phyloP scores from a whole-genome alignment of 768 basidiomycete genomes.

The Tubosaeta sp. region DNA sequence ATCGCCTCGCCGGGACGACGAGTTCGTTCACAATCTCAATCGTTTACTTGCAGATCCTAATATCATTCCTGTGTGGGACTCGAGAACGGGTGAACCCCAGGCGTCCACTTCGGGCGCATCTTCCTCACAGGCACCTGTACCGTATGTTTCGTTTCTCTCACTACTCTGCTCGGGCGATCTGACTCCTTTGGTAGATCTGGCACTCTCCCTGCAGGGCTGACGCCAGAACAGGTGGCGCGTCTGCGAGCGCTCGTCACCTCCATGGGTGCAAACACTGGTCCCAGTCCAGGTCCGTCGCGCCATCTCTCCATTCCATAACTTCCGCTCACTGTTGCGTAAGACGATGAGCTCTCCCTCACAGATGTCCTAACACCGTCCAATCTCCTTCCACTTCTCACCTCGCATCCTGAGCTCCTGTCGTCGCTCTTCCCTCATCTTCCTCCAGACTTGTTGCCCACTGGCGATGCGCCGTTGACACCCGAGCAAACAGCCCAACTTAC shows the following conservation, averaged over 20 bases:
- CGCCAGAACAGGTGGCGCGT: slow-evolving; percentile 65
- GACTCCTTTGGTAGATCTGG: slow-evolving; percentile 7
- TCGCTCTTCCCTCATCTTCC: slow-evolving; percentile 81
- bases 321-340: slow-evolving; percentile 8
- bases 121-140: slow-evolving; percentile 30
- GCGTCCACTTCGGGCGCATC: slow-evolving; percentile 8
- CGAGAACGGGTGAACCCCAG: no score
- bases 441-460: slow-evolving; percentile 66
- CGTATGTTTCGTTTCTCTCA: slow-evolving; percentile 12
- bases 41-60: no score
- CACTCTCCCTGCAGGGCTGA: slow-evolving; percentile 24
- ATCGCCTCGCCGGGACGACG: slow-evolving; percentile 60
- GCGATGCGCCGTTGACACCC: slow-evolving; percentile 34
- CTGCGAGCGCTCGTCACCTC: slow-evolving; percentile 52
- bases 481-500: slow-evolving; percentile 22
- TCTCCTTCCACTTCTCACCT: slow-evolving; percentile 65
- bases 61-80: no score
- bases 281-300: slow-evolving; percentile 13
- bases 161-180: background rate
- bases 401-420: slow-evolving; percentile 63
- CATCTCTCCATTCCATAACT: background rate
- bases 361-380: slow-evolving; percentile 75
- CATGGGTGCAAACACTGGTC: slow-evolving; percentile 34
- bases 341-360: slow-evolving; percentile 56
- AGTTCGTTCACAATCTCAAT: no score